Percentiles rank a stretch among this genome's conserved stretches.
phyloP scores from a whole-genome alignment of 2,329 filamentous ascomycete species.

The Pestalotiopsis sp. region DNA sequence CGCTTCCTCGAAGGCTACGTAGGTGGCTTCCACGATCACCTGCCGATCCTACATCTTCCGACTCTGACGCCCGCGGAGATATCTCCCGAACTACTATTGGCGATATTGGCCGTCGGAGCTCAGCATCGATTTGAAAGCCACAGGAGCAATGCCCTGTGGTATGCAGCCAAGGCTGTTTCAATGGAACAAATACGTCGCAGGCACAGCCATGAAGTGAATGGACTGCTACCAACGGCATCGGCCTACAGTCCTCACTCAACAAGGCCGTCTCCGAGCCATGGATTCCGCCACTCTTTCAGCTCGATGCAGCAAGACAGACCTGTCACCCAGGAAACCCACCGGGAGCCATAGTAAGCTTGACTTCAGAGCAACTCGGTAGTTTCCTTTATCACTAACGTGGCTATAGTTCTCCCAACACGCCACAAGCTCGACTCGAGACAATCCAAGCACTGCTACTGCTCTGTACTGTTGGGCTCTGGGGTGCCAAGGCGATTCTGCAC shows the following conservation, averaged over 20 bases:
- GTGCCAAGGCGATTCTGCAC: slow-evolving; percentile 60
- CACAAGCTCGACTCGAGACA: slow-evolving; percentile 63
- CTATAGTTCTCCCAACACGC: slow-evolving; percentile 58
- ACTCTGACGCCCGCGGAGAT: slow-evolving; percentile 66
- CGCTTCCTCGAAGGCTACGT: slow-evolving; percentile 73
- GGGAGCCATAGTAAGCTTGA: slow-evolving; percentile 58
- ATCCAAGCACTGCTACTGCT: slow-evolving; percentile 66
- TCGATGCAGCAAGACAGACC: slow-evolving; percentile 60
- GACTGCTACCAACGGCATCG: slow-evolving; percentile 57
- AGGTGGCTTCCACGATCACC: slow-evolving; percentile 63
- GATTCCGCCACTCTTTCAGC: slow-evolving; percentile 60
- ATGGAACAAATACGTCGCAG: slow-evolving; percentile 61
- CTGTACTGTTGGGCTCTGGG: slow-evolving; percentile 64
- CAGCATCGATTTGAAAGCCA: slow-evolving; percentile 67
- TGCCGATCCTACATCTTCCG: slow-evolving; percentile 67
- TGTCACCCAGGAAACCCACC: slow-evolving; percentile 59
- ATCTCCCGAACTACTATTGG: slow-evolving; percentile 69
- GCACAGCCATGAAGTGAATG: slow-evolving; percentile 59
- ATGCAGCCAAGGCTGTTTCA: slow-evolving; percentile 60
- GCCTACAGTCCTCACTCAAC: slow-evolving; percentile 64
- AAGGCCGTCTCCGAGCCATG: slow-evolving; percentile 58
- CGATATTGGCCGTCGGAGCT: slow-evolving; percentile 68
- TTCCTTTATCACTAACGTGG: slow-evolving; percentile 8
- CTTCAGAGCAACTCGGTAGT: no score
- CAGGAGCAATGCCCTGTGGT: slow-evolving; percentile 62